Base-by-base conservation (phyloP, 768 basidiomycete species). In the Termitomyces titanicus region DNA sequence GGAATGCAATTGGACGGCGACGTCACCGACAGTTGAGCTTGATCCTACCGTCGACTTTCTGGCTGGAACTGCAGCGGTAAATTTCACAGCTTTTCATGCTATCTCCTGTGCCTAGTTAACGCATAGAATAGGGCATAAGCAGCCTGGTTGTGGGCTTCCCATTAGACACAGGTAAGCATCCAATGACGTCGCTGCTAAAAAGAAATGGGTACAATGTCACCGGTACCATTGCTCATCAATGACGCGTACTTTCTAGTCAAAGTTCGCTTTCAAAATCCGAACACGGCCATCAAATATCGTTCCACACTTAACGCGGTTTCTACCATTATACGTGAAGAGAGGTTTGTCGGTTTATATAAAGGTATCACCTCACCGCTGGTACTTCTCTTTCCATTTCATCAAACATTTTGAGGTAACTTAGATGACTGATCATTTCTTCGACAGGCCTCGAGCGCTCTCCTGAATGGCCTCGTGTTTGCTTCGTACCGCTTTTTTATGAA, bases 391-490 rank as follows among this genome's bases (percentile, higher is more conserved):
- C 51, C 24, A 40, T 11, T 25, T 40, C 33, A 45, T 17, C 3
- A 2, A 24, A 42, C 22, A 33, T 43, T 18, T 25, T 13, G 5
- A 10, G 34, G n/a, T 33, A 31, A 34, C 47, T 34, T 11, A 18
- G 6, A n/a, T n/a, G n/a, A n/a, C n/a, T 22, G 3, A 31, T 8
- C 24, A 3, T 35, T 3, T 3, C 10, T 24, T 38, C 25, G 48
- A 33, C 45, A 92, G 90, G 78, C 82, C 1, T 82, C 85, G 3
- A 80, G 81, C 22, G 89, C 90, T 0, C 72, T 89, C 2, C 79
- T 92, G 76, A 97, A 95, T 63, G 92, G 94, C 12, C 74, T 93
- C 15, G 84, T 95, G 3, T 96, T 97, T 68, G 81, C 91, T 0
- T 85, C 86, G 0, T 96, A 96, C 72, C 83, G 86, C 20, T 84